phyloP scores from a whole-genome alignment of 371 early-diverging fungal species.

The Funneliformis caledonium region DNA sequence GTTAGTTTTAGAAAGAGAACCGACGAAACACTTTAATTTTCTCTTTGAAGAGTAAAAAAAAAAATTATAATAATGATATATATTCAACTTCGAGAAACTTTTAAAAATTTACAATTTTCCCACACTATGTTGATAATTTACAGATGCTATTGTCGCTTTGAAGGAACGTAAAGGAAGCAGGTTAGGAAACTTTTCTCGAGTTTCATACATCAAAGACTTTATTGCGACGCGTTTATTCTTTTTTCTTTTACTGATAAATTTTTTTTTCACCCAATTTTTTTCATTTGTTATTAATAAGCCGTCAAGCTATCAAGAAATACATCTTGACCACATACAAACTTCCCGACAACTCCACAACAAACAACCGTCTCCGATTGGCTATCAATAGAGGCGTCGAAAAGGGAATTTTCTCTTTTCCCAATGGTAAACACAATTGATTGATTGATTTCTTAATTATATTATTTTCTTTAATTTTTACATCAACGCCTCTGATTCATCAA shows the following conservation, averaged over 20 bases:
- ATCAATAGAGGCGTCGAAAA: constrained; percentile 31
- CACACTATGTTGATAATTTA: not conserved
- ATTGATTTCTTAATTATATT: not conserved
- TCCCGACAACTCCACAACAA: constrained; percentile 25
- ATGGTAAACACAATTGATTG: constrained; percentile 6
- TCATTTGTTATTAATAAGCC: constrained; percentile 4
- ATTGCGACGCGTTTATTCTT: not conserved
- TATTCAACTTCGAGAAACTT: no score
- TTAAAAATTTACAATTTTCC: not conserved
- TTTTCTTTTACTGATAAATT: not conserved
- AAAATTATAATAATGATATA: not conserved
- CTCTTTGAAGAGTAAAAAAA: not conserved
- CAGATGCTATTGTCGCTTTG: constrained; percentile 37
- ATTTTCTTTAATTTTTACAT: not conserved
- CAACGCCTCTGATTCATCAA: not conserved
- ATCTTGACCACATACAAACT: constrained; percentile 34
- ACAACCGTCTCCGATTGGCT: constrained; percentile 19
- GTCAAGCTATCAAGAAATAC: constrained; percentile 38
- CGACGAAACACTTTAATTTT: not conserved
- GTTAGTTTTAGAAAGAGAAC: no score
- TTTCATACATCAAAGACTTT: not conserved
- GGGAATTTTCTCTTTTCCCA: constrained; percentile 12
- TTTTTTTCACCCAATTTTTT: not conserved
- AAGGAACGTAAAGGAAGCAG: constrained; percentile 41
- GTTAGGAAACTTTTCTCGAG: not conserved